Evolutionary conservation across 2,329 filamentous ascomycete species (phyloP), one percentile per base, ranked within the genome.

Genomic region (Aspergillus sp.): DNA sequence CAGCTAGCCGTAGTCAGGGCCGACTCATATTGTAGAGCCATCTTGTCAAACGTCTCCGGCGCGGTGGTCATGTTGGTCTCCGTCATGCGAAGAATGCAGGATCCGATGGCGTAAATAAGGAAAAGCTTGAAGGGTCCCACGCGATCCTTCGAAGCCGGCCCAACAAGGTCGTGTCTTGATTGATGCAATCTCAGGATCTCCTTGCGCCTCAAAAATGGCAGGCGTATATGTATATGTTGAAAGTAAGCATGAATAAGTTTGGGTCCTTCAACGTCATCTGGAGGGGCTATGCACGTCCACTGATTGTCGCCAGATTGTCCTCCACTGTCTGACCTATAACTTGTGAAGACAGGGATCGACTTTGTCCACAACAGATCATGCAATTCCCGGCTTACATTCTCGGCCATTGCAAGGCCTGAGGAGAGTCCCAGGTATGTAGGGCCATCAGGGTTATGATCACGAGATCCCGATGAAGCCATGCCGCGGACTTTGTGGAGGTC

Each of bases 81-180:
- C 1, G 55, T 60, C 52, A 58, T 60, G 20, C 56, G 54, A 3
- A 55, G 42, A 9, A 63, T 60, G 1, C 49, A 50, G 10, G 59
- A 53, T 4, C 62, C 60, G 14, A 62, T 58, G 0, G 58, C 59
- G 48, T 64, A 62, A 4, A 63, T 52, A 59, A 63, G 61, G 42
- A 62, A 62, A 10, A 64, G 46, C 32, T 61, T 63, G 25, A 62
- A 64, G 17, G 36, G 42, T 5, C 38, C 56, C 16, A 58, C 58
- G 4, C 58, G 54, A 5, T 46, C 57, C 19, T 53, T 17, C 1
- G 55, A 46, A 5, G 32, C 53, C 10, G 41, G 5, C 2, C 21
- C 47, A 2, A 36, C 14, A 2, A 19, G 11, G 10, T 53, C 34
- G 16, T 54, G 32, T 11, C 59, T 47, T 9, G 31, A 45, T 1